Conservation (phyloP, 225 moss, liverwort and hornwort species). For the Physcomitrium patens region DNA sequence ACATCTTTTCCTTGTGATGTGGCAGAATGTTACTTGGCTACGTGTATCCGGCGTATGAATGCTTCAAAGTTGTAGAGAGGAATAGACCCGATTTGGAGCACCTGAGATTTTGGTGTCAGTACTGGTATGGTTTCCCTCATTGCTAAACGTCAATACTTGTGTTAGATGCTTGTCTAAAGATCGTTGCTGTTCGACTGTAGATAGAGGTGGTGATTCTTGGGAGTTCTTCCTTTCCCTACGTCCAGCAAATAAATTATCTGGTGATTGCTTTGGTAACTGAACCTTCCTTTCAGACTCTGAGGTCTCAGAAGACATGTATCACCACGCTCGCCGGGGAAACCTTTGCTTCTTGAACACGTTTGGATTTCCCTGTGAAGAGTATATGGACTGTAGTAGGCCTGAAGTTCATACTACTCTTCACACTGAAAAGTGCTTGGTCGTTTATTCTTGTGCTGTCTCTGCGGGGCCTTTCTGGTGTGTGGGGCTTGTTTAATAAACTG, state of each 20-base stretch:
- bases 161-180: conserved; percentile 8
- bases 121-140: conserved; percentile 60
- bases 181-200: not conserved
- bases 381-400: too few species aligned
- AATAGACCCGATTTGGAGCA: conserved; percentile 70
- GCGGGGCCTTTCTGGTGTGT: too few species aligned
- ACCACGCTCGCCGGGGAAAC: too few species aligned
- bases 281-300: too few species aligned
- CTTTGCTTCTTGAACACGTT: too few species aligned
- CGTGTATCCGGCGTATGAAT: conserved; percentile 87
- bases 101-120: conserved; percentile 93
- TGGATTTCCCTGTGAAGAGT: too few species aligned
- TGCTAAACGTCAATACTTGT: not conserved
- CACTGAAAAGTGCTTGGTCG: too few species aligned
- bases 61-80: conserved; percentile 91
- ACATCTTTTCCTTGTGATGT: not conserved
- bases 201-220: not conserved
- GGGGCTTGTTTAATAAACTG: too few species aligned
- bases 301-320: too few species aligned
- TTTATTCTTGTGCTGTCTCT: too few species aligned
- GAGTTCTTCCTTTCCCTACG: not conserved
- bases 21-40: conserved; percentile 83
- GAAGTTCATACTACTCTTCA: too few species aligned
- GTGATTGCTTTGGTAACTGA: not conserved
- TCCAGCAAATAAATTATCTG: not conserved